Conservation (phyloP, 78 protist genomes). For the Ministeria vibrans region DNA sequence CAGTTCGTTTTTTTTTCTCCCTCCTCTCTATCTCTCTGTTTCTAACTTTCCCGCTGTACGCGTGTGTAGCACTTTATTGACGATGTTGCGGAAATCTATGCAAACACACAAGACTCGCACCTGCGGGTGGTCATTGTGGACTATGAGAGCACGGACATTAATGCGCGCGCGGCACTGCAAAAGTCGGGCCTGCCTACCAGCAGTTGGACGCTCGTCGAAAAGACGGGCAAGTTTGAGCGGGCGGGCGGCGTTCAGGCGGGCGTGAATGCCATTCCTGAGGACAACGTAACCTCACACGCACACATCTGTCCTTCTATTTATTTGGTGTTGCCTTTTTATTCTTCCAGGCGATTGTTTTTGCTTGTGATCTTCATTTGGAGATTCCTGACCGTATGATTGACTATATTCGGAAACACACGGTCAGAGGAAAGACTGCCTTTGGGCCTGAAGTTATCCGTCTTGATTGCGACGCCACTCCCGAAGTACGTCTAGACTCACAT, state of each 20-base stretch:
- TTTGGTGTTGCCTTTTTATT: not conserved
- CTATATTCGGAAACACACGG: not conserved
- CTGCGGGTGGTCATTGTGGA: constrained; percentile 1
- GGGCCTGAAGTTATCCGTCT: not conserved
- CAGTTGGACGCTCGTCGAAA: not conserved
- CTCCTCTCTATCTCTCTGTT: not conserved
- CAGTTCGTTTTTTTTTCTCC: not conserved
- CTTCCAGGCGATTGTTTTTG: not conserved
- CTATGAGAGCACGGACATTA: not conserved
- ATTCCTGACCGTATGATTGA: not conserved
- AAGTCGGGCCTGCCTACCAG: not conserved
- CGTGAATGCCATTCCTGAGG: not conserved
- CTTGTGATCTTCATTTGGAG: constrained; percentile 2
- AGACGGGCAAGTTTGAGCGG: not conserved
- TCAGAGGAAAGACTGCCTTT: not conserved
- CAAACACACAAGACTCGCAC: not conserved
- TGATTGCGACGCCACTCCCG: not conserved
- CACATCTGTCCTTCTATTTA: too few species aligned
- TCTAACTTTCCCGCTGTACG: not conserved
- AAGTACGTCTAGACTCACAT: not conserved
- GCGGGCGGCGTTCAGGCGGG: constrained; percentile 7
- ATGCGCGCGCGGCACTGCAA: not conserved
- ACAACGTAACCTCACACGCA: too few species aligned
- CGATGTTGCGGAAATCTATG: not conserved
- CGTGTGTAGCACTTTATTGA: not conserved